These are phyloP conservation scores for Juncus inflexus DNA, from an alignment of 176 grass and related monocot species.

Conservation along the genomic window DNA sequence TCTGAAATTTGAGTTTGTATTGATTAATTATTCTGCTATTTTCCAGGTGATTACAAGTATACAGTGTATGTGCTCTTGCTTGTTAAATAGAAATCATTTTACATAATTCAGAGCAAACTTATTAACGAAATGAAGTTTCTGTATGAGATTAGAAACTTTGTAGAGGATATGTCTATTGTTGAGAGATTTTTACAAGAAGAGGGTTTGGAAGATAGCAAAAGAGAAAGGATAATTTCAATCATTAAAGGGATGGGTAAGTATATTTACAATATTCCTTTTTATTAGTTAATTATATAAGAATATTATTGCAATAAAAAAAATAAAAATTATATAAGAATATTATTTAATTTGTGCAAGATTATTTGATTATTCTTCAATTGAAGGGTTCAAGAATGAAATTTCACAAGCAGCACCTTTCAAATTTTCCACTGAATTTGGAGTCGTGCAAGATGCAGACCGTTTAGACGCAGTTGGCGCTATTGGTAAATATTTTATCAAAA, in stretches of 20 bases:
- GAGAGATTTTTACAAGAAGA: slow-evolving; percentile 56
- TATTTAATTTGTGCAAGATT: not conserved
- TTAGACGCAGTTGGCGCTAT: slow-evolving; percentile 89
- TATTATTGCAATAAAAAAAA: too few relatives aligned
- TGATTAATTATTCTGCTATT: slow-evolving; percentile 5
- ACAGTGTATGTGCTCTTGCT: slow-evolving; percentile 49
- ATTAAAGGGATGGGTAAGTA: slow-evolving; percentile 85
- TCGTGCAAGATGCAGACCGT: slow-evolving; percentile 95
- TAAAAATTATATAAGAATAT: slow-evolving; percentile 4
- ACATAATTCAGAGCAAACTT: not conserved
- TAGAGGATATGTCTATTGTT: slow-evolving; percentile 61
- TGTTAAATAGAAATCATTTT: not conserved
- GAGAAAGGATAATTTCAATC: slow-evolving; percentile 56
- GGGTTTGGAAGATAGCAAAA: slow-evolving; percentile 46
- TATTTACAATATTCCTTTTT: not conserved
- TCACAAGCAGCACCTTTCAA: slow-evolving; percentile 34
- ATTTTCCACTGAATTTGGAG: slow-evolving; percentile 57
- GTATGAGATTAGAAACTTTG: slow-evolving; percentile 43
- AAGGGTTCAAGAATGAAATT: slow-evolving; percentile 92
- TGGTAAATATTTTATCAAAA: slow-evolving; percentile 38
- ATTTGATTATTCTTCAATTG: slow-evolving; percentile 13
- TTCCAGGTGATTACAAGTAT: slow-evolving; percentile 92
- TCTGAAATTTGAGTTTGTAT: not conserved
- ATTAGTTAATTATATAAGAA: not conserved
- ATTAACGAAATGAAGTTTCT: not conserved